These are phyloP conservation scores for Skeletonema tropicum DNA, from an alignment of 108 stramenopile species.

Conservation along the genomic window DNA sequence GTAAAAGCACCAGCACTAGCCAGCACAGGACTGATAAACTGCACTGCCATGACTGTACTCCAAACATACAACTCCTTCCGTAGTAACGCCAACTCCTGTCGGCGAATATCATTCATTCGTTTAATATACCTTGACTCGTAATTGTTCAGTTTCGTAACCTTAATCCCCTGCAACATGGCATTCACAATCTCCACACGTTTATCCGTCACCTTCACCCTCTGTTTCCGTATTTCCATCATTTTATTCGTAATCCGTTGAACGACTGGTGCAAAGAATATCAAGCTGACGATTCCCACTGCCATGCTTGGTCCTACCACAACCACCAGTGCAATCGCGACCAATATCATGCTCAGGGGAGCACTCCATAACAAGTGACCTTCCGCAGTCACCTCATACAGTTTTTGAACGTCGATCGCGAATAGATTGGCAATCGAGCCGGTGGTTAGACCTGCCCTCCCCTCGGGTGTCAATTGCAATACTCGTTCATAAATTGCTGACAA, in stretches of 20 bases:
- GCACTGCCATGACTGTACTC: constrained; percentile 73
- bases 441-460: constrained; percentile 64
- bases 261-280: constrained; percentile 75
- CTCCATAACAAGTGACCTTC: constrained; percentile 91
- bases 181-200: constrained; percentile 68
- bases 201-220: constrained; percentile 74
- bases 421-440: constrained; percentile 77
- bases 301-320: constrained; percentile 72
- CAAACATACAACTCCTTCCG: constrained; percentile 73
- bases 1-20: constrained; percentile 76
- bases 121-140: constrained; percentile 67
- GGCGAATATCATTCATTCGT: constrained; percentile 51
- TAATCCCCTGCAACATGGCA: constrained; percentile 78
- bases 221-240: constrained; percentile 68
- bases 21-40: constrained; percentile 70
- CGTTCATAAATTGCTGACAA: constrained; percentile 66
- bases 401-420: constrained; percentile 86
- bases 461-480: constrained; percentile 62
- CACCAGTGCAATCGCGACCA: constrained; percentile 74
- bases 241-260: constrained; percentile 56
- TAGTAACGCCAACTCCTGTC: constrained; percentile 58
- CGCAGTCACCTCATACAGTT: constrained; percentile 80
- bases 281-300: constrained; percentile 67
- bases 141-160: constrained; percentile 78
- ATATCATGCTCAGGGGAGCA: constrained; percentile 70